These are phyloP conservation scores for Gossypium davidsonii DNA, from an alignment of 441 rosid genomes.

Conservation along the genomic window DNA sequence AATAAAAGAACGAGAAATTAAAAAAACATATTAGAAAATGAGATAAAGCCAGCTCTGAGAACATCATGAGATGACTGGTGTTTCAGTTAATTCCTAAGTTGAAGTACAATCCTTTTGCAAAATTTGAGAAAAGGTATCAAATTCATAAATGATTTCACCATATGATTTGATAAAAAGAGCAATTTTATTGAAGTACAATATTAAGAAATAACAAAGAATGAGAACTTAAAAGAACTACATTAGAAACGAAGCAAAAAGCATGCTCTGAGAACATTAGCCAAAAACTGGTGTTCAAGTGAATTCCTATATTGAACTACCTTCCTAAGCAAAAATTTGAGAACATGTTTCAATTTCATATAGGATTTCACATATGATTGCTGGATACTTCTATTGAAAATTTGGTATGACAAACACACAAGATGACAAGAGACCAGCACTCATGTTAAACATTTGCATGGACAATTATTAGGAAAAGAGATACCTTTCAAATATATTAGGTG, in stretches of 20 bases:
- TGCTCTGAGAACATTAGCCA: conserved; percentile 1
- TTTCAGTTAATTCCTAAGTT: background rate
- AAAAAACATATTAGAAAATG: background rate
- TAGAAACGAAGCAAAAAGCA: background rate
- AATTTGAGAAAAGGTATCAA: conserved; percentile 1
- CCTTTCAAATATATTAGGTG: conserved; percentile 95
- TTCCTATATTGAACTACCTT: too few species aligned
- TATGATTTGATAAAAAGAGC: background rate
- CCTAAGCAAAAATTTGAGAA: too few species aligned
- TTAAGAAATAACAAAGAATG: background rate
- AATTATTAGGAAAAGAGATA: conserved; percentile 24
- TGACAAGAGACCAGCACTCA: background rate
- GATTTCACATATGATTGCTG: background rate
- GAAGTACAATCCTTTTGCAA: background rate
- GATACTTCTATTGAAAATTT: background rate
- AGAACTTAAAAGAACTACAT: background rate
- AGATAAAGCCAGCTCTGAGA: background rate
- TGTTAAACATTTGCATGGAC: background rate
- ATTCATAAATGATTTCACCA: background rate
- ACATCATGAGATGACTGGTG: background rate
- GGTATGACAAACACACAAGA: background rate
- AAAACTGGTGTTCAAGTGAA: background rate
- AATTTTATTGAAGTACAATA: background rate
- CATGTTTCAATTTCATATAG: background rate
- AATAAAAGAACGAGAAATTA: background rate